Evolutionary conservation across 148 eudicot genomes (phyloP).

Genomic region (Hydrangea macrophylla): DNA sequence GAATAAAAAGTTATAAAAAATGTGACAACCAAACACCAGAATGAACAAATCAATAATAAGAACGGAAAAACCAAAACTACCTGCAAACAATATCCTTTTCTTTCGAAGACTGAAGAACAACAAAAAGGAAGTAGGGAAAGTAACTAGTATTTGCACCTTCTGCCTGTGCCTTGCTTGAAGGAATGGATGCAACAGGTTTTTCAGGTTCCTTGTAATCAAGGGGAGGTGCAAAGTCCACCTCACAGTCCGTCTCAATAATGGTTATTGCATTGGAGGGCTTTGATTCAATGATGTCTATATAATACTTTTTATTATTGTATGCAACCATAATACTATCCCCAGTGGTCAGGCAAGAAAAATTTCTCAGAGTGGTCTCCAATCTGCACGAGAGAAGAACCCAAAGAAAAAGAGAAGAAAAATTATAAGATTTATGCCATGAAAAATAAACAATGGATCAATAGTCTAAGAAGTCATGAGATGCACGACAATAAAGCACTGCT

Average conservation of each 20-base stretch:
- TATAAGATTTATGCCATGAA: background rate
- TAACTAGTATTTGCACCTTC: constrained; percentile 43
- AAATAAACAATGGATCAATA: background rate
- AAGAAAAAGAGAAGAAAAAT: background rate
- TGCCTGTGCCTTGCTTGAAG: constrained; percentile 48
- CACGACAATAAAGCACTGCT: background rate
- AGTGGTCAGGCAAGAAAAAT: constrained; percentile 89
- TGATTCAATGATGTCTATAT: constrained; percentile 83
- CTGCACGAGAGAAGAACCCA: constrained; percentile 42
- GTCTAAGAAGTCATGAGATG: background rate
- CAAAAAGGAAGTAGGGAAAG: background rate
- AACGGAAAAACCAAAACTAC: background rate
- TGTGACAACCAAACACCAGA: background rate
- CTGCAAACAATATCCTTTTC: too few species aligned
- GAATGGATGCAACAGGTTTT: constrained; percentile 42
- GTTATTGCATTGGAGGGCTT: constrained; percentile 68
- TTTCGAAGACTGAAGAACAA: too few species aligned
- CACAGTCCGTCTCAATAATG: constrained; percentile 86
- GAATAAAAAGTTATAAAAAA: background rate
- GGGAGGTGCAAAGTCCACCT: constrained; percentile 96
- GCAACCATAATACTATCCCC: constrained; percentile 94
- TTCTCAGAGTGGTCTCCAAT: constrained; percentile 89
- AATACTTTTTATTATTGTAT: constrained; percentile 77
- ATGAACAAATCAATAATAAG: background rate
- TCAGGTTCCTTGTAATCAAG: constrained; percentile 97